phyloP scores from a whole-genome alignment of 768 basidiomycete species.

The Xerocomus spinulosus region DNA sequence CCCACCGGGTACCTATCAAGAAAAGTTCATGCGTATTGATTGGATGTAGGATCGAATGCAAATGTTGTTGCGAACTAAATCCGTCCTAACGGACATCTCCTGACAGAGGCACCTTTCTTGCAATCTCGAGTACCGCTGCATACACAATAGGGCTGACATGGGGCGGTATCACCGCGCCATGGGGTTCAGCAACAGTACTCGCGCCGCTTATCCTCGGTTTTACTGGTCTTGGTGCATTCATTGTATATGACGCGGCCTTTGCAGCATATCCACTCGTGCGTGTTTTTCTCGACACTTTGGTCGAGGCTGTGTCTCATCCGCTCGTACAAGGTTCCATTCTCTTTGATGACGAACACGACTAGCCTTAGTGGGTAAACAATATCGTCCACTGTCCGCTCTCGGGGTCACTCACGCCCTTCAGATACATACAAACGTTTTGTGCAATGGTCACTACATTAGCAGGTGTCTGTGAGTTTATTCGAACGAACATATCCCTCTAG shows the following conservation, averaged over 20 bases:
- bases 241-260: constrained; percentile 34
- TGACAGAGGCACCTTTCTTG: constrained; percentile 33
- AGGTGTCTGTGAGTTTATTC: constrained; percentile 16
- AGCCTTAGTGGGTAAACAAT: constrained; percentile 22
- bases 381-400: no score
- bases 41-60: constrained; percentile 30
- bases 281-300: not conserved
- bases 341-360: constrained; percentile 31
- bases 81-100: not conserved
- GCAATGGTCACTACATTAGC: constrained; percentile 17
- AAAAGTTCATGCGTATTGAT: constrained; percentile 36
- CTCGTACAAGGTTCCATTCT: constrained; percentile 28
- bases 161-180: constrained; percentile 41
- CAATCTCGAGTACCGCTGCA: constrained; percentile 29
- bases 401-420: not conserved
- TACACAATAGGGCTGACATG: constrained; percentile 34
- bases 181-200: constrained; percentile 39
- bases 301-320: not conserved
- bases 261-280: constrained; percentile 34
- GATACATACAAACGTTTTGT: constrained; percentile 32
- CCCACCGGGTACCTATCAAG: constrained; percentile 28
- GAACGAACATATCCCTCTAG: no score
- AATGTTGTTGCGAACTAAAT: not conserved
- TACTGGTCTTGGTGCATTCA: constrained; percentile 33
- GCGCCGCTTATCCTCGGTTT: constrained; percentile 40